A percentile compares a stretch with the other conserved stretches of the same genome.
Conservation (phyloP, 2,329 filamentous ascomycete genomes). For the Exophiala sp. region DNA sequence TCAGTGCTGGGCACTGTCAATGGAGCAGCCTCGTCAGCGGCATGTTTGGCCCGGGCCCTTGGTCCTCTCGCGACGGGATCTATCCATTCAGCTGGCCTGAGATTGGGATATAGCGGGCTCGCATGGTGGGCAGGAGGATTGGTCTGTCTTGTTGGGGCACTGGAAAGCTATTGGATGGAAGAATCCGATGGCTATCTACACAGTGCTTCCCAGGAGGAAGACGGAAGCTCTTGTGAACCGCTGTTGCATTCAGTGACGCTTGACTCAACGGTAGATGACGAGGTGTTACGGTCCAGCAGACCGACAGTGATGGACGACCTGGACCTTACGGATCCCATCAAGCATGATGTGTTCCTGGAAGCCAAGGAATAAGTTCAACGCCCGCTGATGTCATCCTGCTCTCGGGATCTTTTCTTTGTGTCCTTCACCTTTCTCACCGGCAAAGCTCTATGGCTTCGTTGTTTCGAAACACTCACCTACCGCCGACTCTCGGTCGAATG, state of each 20-base stretch:
- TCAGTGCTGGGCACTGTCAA: slow-evolving; percentile 87
- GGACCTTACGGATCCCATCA: slow-evolving; percentile 22
- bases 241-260: slow-evolving; percentile 29
- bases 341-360: slow-evolving; percentile 11
- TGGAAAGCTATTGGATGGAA: slow-evolving; percentile 69
- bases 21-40: slow-evolving; percentile 82
- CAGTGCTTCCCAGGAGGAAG: slow-evolving; percentile 40
- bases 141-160: slow-evolving; percentile 67
- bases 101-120: slow-evolving; percentile 75
- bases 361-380: slow-evolving; percentile 7
- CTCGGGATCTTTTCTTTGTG: background rate
- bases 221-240: slow-evolving; percentile 31
- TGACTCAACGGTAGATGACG: slow-evolving; percentile 20
- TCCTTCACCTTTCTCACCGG: background rate
- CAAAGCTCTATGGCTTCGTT: background rate
- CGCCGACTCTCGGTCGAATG: background rate
- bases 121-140: slow-evolving; percentile 88
- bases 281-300: slow-evolving; percentile 12
- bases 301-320: slow-evolving; percentile 22
- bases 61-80: slow-evolving; percentile 83
- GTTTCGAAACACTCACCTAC: background rate
- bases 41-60: slow-evolving; percentile 79
- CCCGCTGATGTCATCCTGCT: background rate
- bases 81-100: slow-evolving; percentile 73
- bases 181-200: slow-evolving; percentile 51